A percentile compares a stretch with the other conserved stretches of the same genome.
These are phyloP conservation scores for Cardiosporidium cionae DNA, from an alignment of 169 alveolate genomes.

Conservation along the genomic window DNA sequence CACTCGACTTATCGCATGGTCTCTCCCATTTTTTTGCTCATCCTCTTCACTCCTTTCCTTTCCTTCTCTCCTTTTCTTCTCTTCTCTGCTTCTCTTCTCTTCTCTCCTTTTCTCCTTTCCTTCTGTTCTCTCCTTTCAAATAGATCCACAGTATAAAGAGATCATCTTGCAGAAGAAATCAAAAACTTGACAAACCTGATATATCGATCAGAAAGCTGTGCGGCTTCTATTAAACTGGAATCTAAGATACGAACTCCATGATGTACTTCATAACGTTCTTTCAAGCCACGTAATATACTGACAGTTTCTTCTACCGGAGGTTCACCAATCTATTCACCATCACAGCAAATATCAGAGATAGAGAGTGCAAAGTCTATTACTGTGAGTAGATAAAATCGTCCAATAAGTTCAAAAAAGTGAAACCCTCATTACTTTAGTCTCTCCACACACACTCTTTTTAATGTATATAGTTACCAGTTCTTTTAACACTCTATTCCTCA, in stretches of 20 bases:
- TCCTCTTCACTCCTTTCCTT: neutral
- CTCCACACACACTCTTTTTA: too few relatives aligned
- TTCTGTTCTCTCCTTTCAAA: too few relatives aligned
- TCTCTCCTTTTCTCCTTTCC: too few relatives aligned
- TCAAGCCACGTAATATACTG: conserved; percentile 69
- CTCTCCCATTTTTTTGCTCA: neutral
- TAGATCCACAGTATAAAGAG: too few relatives aligned
- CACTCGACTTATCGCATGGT: neutral
- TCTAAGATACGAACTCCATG: conserved; percentile 79
- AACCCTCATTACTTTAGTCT: too few relatives aligned
- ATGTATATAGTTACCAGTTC: too few relatives aligned
- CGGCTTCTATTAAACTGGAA: conserved; percentile 73
- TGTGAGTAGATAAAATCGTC: neutral
- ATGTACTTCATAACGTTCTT: conserved; percentile 72
- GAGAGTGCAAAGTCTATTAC: neutral
- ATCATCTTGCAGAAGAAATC: neutral
- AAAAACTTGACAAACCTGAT: conserved; percentile 1
- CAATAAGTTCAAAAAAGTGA: too few relatives aligned
- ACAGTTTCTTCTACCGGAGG: conserved; percentile 74
- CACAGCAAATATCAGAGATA: neutral
- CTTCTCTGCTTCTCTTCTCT: too few relatives aligned
- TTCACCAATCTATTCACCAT: conserved; percentile 46
- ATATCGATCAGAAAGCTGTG: conserved; percentile 41
- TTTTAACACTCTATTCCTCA: neutral
- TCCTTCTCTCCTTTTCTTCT: neutral